Percentiles rank a stretch among this genome's conserved stretches.
Conservation (phyloP, 1,284 basidiomycete genomes). For the Boletus sp. region DNA sequence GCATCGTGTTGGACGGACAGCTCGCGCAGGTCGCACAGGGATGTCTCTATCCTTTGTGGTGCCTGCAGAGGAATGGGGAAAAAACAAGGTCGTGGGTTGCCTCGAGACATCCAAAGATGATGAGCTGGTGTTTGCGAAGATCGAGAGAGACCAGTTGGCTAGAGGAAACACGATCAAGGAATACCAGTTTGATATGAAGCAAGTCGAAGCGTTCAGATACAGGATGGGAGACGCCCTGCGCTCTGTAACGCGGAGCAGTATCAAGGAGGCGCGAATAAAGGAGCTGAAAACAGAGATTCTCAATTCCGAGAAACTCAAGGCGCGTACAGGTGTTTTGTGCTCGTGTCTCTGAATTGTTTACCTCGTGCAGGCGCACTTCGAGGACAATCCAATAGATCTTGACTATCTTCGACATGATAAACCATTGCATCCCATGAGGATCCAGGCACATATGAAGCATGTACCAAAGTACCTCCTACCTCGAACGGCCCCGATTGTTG, state of each 20-base stretch:
- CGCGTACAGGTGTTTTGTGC: constrained; percentile 33
- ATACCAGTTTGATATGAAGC: constrained; percentile 90
- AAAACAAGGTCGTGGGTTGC: constrained; percentile 67
- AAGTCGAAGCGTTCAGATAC: constrained; percentile 98
- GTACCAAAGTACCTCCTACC: constrained; percentile 93
- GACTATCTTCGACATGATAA: constrained; percentile 95
- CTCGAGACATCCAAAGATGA: constrained; percentile 70
- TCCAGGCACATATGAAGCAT: constrained; percentile 94
- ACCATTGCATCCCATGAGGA: constrained; percentile 81
- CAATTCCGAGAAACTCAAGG: constrained; percentile 95
- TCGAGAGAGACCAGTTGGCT: constrained; percentile 71
- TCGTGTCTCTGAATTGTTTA: constrained; percentile 4
- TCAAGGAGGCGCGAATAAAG: constrained; percentile 90
- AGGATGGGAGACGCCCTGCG: constrained; percentile 95
- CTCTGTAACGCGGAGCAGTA: constrained; percentile 80
- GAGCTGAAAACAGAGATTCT: constrained; percentile 93
- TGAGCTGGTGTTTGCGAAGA: constrained; percentile 69
- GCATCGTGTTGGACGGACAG: constrained; percentile 94
- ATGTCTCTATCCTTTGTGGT: constrained; percentile 92
- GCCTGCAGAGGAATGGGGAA: constrained; percentile 71
- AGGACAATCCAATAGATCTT: constrained; percentile 93
- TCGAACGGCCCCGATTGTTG: constrained; percentile 58
- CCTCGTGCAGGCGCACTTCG: constrained; percentile 81
- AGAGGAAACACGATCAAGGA: constrained; percentile 80
- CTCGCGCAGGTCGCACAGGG: constrained; percentile 91